Evolutionary conservation across 1,139 yeast species (phyloP), one percentile per base, ranked within the genome.

Genomic region (Yarrowia galli): DNA sequence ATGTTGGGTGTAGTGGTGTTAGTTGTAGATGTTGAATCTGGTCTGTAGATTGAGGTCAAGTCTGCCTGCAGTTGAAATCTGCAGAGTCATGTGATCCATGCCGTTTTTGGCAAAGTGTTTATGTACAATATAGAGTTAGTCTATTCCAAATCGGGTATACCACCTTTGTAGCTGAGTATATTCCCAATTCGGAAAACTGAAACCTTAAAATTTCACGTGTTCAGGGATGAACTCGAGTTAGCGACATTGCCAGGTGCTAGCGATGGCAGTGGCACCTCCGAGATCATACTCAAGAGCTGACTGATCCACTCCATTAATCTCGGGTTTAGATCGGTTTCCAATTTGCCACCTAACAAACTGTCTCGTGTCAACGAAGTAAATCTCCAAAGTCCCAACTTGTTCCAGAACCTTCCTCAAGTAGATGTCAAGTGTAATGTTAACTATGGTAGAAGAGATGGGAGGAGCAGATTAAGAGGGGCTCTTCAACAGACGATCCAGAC

Each of bases 321-420:
- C 36, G 36, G 36, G 36, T 12, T 32, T 32, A 32, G 5, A 2
- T 32, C 12, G n/a, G n/a, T n/a, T 2, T 32, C 36, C 28, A 36
- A 36, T 36, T 36, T 36, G 40, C 40, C 40, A 15, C 40, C 40
- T 35, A 12, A 12, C 38, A 35, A 35, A 35, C n/a, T 15, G 38
- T 32, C 12, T 28, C 32, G 32, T 28, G 32, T 28, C 32, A 28
- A 28, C 9, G 32, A 28, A 28, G 32, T 28, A 28, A 28, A 28
- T 28, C 9, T 10, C 32, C 1, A 28, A 28, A 35, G 38, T 35
- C 38, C 38, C 38, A 36, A 36, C n/a, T 36, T 36, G 43, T 56
- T 56, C 63, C 63, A 56, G 48, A 56, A 56, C 63, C 23, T 56
- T 56, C 63, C 23, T n/a, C 36, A 38, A 40, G 48, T 40, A 25